Conservation (phyloP, 2,329 filamentous ascomycete genomes). For the Xylaria sp. region DNA sequence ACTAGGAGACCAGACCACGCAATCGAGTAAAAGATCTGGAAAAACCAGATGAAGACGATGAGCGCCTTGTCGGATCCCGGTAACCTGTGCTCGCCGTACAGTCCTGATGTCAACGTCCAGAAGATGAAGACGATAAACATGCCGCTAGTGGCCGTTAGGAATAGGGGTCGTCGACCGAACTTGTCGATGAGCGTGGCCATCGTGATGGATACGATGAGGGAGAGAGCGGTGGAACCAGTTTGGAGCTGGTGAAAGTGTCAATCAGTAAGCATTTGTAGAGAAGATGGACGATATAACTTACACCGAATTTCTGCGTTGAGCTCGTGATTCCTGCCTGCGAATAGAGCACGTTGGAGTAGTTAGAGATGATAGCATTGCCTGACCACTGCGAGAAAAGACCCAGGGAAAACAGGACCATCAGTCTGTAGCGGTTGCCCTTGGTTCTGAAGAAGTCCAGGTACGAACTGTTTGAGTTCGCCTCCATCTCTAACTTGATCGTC, state of each 20-base stretch:
- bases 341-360: conserved; percentile 67
- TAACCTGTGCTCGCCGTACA: conserved; percentile 56
- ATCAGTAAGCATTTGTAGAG: conserved; percentile 36
- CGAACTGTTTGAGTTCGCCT: conserved; percentile 58
- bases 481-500: conserved; percentile 64
- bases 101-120: conserved; percentile 61
- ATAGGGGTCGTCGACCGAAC: conserved; percentile 66
- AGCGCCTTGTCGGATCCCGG: conserved; percentile 55
- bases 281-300: conserved; percentile 43
- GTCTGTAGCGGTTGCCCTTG: conserved; percentile 66
- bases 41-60: conserved; percentile 63
- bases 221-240: conserved; percentile 63
- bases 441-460: conserved; percentile 67
- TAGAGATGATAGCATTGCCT: conserved; percentile 69
- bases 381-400: conserved; percentile 71
- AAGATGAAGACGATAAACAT: conserved; percentile 62
- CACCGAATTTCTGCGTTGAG: conserved; percentile 58
- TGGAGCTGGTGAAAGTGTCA: conserved; percentile 51
- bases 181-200: conserved; percentile 66
- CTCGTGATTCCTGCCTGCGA: conserved; percentile 62
- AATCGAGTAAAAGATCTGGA: conserved; percentile 63
- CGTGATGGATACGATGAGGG: conserved; percentile 63
- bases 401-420: conserved; percentile 63
- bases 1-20: conserved; percentile 68
- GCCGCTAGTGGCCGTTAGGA: conserved; percentile 58